Evolutionary conservation across 352 stramenopile species (phyloP), one percentile per base, ranked within the genome.

Genomic region (Pythium aristosporum): DNA sequence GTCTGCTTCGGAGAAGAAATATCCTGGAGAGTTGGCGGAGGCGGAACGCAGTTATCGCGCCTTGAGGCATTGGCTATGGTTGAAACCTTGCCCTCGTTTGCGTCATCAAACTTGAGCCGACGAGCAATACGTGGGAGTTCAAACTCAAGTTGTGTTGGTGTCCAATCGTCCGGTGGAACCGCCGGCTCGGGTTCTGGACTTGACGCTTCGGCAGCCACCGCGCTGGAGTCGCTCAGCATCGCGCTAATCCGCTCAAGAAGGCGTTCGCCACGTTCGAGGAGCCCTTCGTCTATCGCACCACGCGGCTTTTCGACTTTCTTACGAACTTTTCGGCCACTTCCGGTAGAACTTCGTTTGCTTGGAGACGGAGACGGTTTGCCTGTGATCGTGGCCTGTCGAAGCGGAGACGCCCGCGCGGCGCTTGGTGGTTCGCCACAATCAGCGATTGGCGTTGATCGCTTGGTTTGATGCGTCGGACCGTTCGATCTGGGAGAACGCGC

Each of bases 81-180:
- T 10, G 23, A 48, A 10, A 18, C 11, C 16, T 57, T 37, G 7
- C 21, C 20, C 1, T 57, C 30, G 5, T 15, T 16, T 6, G 23
- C 11, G n/a, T 43, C 62, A 42, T 80, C 73, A 63, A 88, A 92
- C 41, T 71, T 67, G 49, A 92, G 61, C 32, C 80, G 68, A 10
- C 80, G 74, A 7, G 77, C 85, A 32, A 82, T 70, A 2, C 74
- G 52, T 11, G 69, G 72, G 25, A 74, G 70, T 10, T 55, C 23
- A 7, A 59, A 65, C 2, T 36, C 50, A 15, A 56, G 32, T 20
- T 79, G 70, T 8, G 30, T 39, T 18, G 61, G 21, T 12, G 32
- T 3, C 28, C 48, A 37, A 16, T 39, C 50, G 18, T 59, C 58
- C n/a, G 25, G 15, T 18, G 49, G 5, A 37, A 50, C 34, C 1